phyloP scores from a whole-genome alignment of 2,329 filamentous ascomycete genomes.

The Curvularia hawaiiensis region DNA sequence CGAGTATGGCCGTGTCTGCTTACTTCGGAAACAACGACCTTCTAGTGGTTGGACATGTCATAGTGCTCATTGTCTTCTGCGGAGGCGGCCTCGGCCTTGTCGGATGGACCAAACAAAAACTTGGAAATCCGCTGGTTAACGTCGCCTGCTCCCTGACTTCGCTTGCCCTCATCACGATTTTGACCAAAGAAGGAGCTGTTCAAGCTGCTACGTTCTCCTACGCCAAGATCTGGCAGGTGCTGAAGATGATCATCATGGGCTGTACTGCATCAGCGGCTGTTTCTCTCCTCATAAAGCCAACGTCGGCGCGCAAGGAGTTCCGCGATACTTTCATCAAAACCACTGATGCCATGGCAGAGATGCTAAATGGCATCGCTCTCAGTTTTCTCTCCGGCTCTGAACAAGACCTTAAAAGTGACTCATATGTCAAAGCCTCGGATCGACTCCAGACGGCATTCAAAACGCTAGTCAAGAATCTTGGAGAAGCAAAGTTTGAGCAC shows the following conservation, averaged over 20 bases:
- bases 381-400: conserved; percentile 85
- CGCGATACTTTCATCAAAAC: conserved; percentile 74
- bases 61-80: conserved; percentile 83
- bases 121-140: conserved; percentile 80
- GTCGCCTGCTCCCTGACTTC: conserved; percentile 81
- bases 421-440: conserved; percentile 66
- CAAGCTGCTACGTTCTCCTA: conserved; percentile 81
- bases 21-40: conserved; percentile 73
- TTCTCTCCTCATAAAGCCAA: conserved; percentile 75
- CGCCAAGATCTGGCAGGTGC: conserved; percentile 75
- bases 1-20: conserved; percentile 88
- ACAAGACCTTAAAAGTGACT: conserved; percentile 70
- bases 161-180: conserved; percentile 84
- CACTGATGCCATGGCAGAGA: conserved; percentile 77
- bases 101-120: conserved; percentile 82
- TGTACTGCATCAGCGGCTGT: conserved; percentile 58
- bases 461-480: conserved; percentile 75
- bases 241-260: conserved; percentile 62
- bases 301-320: conserved; percentile 75
- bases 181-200: conserved; percentile 90
- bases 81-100: conserved; percentile 86
- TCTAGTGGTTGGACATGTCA: conserved; percentile 73
- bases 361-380: conserved; percentile 79
- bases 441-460: conserved; percentile 71
- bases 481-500: conserved; percentile 88